Base-by-base conservation (phyloP, 495 filamentous ascomycete species). In the Massariosphaeria phaeospora region DNA sequence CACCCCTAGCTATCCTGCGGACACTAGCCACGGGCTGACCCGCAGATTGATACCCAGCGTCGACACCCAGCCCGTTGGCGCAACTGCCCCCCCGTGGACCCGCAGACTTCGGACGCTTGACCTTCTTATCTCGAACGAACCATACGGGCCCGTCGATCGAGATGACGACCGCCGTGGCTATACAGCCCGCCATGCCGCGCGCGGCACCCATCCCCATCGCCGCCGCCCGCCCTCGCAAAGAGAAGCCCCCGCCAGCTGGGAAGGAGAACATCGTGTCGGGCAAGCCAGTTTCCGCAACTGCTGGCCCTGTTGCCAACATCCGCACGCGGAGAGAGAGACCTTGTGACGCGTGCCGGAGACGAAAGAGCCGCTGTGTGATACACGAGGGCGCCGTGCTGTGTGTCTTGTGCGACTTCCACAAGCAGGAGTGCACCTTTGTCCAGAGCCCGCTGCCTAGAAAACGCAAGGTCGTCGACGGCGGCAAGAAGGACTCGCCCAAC, bases 321-420 rank as follows among this genome's bases (percentile, higher is more conserved):
- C 59, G 66, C 26, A 64, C 62, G 20, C 52, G 66, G 18, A 56
- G 65, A 33, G 66, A 69, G 53, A 30, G 66, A 31, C 66, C 66
- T 43, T 69, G 66, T 69, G 87, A 91, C 74, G 84, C 86, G 35
- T 98, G 93, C 72, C 76, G 89, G 51, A 80, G 81, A 70, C 76
- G 90, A 66, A 89, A 91, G 70, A 88, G 83, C 63, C 84, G 89
- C 63, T 98, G 93, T 73, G 89, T 94, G 50, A 86, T 95, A 72
- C 86, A 89, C 66, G 87, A 89, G 84, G 73, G 95, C 86, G 78
- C 81, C 82, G 70, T 89, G 84, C 75, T 70, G 35, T 76, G 74
- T 49, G 78, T 81, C 41, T 74, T 83, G 51, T 75, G 72, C 55
- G 71, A 73, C 49, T 73, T 75, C 57, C 72, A 75, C 62, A 72